Evolutionary conservation across 1,284 basidiomycete species (phyloP).

Genomic region (Wallemia ichthyophaga): DNA sequence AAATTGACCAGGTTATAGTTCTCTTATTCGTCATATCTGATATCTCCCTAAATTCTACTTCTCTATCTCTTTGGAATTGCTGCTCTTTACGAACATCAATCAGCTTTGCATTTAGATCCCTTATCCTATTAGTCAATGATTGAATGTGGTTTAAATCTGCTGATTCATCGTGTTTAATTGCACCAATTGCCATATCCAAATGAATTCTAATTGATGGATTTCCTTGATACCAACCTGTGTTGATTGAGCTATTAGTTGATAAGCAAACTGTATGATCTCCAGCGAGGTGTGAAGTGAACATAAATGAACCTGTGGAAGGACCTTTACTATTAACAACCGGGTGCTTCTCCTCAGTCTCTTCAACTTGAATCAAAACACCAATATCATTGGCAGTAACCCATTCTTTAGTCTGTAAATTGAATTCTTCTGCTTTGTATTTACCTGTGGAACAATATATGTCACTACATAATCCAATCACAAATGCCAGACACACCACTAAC

Average conservation of each 20-base stretch:
- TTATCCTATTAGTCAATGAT: constrained; percentile 53
- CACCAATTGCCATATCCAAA: constrained; percentile 73
- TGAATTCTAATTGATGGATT: constrained; percentile 75
- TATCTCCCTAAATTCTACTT: constrained; percentile 64
- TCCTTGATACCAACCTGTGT: constrained; percentile 37
- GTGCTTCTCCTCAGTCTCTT: constrained; percentile 49
- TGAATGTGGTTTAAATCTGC: constrained; percentile 53
- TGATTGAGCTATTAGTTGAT: constrained; percentile 45
- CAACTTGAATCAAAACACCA: constrained; percentile 67
- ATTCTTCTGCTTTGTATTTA: constrained; percentile 56
- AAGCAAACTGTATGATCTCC: constrained; percentile 94
- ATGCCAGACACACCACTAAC: constrained; percentile 93
- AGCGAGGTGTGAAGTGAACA: constrained; percentile 83
- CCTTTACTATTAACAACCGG: constrained; percentile 62
- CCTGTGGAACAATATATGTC: too few relatives aligned
- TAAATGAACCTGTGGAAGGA: constrained; percentile 67
- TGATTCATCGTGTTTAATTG: constrained; percentile 34
- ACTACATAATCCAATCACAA: too few relatives aligned
- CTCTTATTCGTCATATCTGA: constrained; percentile 63
- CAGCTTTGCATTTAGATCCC: constrained; percentile 73
- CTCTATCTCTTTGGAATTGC: constrained; percentile 78
- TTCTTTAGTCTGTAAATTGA: constrained; percentile 36
- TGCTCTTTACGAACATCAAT: constrained; percentile 82
- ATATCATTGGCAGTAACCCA: constrained; percentile 48
- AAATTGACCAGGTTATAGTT: constrained; percentile 73